These are phyloP conservation scores for Pseudocercospora vitis DNA, from an alignment of 2,329 filamentous ascomycete species.

Conservation along the genomic window DNA sequence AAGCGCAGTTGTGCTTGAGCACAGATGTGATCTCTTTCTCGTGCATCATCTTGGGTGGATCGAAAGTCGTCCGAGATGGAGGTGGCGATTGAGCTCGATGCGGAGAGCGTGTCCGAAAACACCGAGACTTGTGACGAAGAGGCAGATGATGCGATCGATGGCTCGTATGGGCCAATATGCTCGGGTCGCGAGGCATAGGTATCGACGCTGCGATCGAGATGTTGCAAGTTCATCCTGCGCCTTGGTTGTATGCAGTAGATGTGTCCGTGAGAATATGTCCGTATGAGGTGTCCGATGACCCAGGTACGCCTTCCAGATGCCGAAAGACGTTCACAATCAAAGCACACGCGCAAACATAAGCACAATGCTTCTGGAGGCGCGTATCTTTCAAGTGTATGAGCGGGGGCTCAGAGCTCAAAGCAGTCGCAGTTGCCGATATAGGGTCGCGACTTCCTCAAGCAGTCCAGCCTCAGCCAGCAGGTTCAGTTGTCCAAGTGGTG, in stretches of 20 bases:
- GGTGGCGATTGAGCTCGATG: constrained; percentile 53
- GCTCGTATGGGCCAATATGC: constrained; percentile 59
- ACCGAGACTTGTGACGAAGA: constrained; percentile 75
- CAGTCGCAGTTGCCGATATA: background rate
- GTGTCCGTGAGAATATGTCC: constrained; percentile 31
- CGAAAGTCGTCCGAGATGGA: constrained; percentile 63
- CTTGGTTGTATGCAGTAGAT: constrained; percentile 23
- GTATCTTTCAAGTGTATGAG: background rate
- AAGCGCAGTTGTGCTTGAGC: constrained; percentile 25
- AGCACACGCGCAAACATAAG: constrained; percentile 22
- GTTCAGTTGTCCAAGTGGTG: constrained; percentile 25
- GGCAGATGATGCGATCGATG: constrained; percentile 70
- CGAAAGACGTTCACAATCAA: constrained; percentile 30
- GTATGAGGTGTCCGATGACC: constrained; percentile 26
- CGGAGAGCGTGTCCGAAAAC: constrained; percentile 65
- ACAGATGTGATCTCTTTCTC: constrained; percentile 28
- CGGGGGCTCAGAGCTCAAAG: background rate
- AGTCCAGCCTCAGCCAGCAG: constrained; percentile 4
- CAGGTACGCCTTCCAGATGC: constrained; percentile 34
- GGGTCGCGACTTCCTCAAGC: background rate
- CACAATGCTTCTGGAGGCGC: constrained; percentile 13
- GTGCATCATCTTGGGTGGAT: constrained; percentile 38
- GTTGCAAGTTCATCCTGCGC: constrained; percentile 33
- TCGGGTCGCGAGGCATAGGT: constrained; percentile 39
- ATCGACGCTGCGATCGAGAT: constrained; percentile 23